Base-by-base conservation (phyloP, 768 basidiomycete species). In the Mycena belliarum region DNA sequence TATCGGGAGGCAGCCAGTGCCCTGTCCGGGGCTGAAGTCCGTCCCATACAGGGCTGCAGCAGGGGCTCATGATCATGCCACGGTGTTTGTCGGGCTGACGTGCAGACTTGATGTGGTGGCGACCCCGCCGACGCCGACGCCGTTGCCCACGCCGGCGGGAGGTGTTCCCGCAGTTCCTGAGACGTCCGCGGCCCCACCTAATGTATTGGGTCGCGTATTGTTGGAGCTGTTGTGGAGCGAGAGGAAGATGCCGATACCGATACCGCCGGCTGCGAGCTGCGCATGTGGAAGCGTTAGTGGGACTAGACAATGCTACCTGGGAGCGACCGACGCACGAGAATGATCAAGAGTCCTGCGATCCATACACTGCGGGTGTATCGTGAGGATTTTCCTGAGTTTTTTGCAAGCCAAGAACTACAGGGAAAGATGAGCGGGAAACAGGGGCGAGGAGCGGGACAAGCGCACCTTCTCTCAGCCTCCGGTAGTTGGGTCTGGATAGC, bases 1-100 rank as follows among this genome's bases (percentile, higher is more conserved):
- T 41, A 41, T 41, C 3, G 14, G 35, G 42, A 25, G 45, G 50
- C 49, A 57, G 33, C 55, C 55, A 2, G 56, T 32, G 57, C 50
- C 29, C 29, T 32, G 29, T 32, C 12, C 29, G 29, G 26, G n/a
- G n/a, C n/a, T n/a, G n/a, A n/a, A n/a, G n/a, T n/a, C n/a, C n/a
- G n/a, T n/a, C n/a, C n/a, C n/a, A n/a, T n/a, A n/a, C n/a, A n/a
- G n/a, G n/a, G n/a, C n/a, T n/a, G n/a, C n/a, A n/a, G n/a, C n/a
- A n/a, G n/a, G n/a, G n/a, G n/a, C n/a, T n/a, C n/a, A n/a, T n/a
- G 37, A n/a, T 59, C 40, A 50, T 53, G 49, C 24, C 23, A 62
- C 48, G 21, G 60, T 62, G 21, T 62, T 57, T 12, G 60, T 62
- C 21, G 60, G 60, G 55, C 20, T 49, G 47, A 62, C 60, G 52